phyloP scores from a whole-genome alignment of 371 early-diverging fungal genomes.

The Mortierella sp. region DNA sequence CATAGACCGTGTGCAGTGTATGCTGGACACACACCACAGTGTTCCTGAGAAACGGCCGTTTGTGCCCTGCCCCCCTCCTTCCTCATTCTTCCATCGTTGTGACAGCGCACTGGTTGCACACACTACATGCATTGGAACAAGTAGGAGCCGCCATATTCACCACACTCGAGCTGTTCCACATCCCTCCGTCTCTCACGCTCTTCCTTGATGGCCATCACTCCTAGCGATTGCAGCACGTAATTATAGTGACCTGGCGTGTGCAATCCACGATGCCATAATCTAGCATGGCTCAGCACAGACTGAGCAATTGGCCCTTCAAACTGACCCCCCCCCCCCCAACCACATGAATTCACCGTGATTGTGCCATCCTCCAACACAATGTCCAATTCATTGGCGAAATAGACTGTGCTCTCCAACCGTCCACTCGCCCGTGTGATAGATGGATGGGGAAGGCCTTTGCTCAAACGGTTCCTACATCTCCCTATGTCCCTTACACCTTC shows the following conservation, averaged over 20 bases:
- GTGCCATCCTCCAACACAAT: too few species aligned
- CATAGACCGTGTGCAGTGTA: too few species aligned
- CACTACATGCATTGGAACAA: conserved; percentile 1
- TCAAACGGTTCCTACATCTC: conserved; percentile 12
- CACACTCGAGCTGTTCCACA: conserved; percentile 3
- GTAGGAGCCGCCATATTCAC: neutral
- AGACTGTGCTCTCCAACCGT: neutral
- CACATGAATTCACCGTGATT: too few species aligned
- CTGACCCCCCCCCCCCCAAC: too few species aligned
- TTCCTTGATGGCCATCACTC: neutral
- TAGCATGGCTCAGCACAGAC: too few species aligned
- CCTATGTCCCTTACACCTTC: conserved; percentile 2
- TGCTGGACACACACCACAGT: neutral
- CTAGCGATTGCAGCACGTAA: neutral
- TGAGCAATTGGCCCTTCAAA: too few species aligned
- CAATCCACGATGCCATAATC: too few species aligned
- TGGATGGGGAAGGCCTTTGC: neutral
- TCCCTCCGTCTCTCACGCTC: conserved; percentile 17
- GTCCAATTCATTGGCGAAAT: too few species aligned
- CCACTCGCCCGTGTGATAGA: neutral
- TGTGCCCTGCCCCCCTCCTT: neutral
- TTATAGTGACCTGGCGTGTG: neutral
- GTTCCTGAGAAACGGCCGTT: conserved; percentile 1
- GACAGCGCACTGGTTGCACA: too few species aligned
- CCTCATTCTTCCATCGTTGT: neutral